phyloP scores from a whole-genome alignment of 306 rosid genomes.

The Dryas alaskensis region DNA sequence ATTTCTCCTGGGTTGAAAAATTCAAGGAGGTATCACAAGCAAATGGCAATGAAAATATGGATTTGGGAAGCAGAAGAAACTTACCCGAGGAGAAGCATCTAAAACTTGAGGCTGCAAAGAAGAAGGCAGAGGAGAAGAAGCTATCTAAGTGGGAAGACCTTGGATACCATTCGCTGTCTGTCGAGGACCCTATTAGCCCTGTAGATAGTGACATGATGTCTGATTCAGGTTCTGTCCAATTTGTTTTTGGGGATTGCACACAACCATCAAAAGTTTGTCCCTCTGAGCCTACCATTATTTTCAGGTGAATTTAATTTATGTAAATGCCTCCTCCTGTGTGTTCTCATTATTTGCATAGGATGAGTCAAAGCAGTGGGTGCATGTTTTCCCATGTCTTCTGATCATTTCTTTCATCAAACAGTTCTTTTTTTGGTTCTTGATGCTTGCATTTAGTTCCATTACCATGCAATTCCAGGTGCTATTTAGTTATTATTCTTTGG shows the following conservation, averaged over 20 bases:
- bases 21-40: slow-evolving; percentile 66
- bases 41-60: slow-evolving; percentile 38
- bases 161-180: slow-evolving; percentile 69
- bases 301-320: slow-evolving; percentile 47
- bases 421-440: background rate
- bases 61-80: slow-evolving; percentile 42
- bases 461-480: background rate
- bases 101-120: slow-evolving; percentile 68
- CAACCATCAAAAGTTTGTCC: slow-evolving; percentile 53
- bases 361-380: slow-evolving; percentile 1
- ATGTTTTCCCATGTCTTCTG: background rate
- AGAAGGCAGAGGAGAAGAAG: slow-evolving; percentile 77
- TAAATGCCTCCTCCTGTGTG: background rate
- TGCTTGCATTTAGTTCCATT: too few relatives aligned
- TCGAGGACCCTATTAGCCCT: slow-evolving; percentile 49
- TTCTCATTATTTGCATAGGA: background rate
- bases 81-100: slow-evolving; percentile 43
- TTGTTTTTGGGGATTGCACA: slow-evolving; percentile 88
- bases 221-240: slow-evolving; percentile 75
- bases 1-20: slow-evolving; percentile 84
- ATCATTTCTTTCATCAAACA: background rate
- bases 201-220: slow-evolving; percentile 39
- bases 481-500: background rate
- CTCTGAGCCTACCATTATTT: slow-evolving; percentile 62
- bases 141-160: slow-evolving; percentile 73